phyloP scores from a whole-genome alignment of 1,139 yeast genomes.

The Saccharomyces hybrid region DNA sequence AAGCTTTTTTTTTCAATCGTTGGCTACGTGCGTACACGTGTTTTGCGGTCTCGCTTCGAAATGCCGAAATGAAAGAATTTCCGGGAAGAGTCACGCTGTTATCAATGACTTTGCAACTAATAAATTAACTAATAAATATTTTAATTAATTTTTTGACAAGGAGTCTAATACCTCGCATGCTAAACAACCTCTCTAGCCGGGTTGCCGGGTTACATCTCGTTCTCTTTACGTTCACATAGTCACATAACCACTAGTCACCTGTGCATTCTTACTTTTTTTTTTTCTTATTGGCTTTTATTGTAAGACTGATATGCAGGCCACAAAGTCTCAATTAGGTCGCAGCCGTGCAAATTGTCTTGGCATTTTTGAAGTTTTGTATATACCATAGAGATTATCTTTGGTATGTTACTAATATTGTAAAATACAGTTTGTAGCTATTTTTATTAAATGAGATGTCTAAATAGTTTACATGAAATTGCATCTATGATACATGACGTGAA shows the following conservation, averaged over 20 bases:
- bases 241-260: too few species aligned
- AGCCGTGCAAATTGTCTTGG: background rate
- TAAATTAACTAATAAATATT: background rate
- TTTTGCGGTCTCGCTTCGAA: background rate
- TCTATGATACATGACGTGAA: background rate
- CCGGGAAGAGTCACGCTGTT: background rate
- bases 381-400: background rate
- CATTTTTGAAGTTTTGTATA: background rate
- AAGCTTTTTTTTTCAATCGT: background rate
- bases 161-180: background rate
- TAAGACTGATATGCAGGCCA: background rate
- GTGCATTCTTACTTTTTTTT: background rate
- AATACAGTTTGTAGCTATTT: background rate
- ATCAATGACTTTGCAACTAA: background rate
- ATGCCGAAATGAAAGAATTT: background rate
- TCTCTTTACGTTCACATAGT: background rate
- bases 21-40: background rate
- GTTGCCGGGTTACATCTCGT: background rate
- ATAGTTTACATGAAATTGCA: background rate
- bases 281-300: background rate
- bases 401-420: background rate
- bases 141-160: background rate
- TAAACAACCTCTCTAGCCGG: background rate
- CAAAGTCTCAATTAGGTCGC: background rate
- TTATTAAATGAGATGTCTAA: background rate